phyloP scores from a whole-genome alignment of 495 filamentous ascomycete genomes.

The Jackrogersella multiformis region DNA sequence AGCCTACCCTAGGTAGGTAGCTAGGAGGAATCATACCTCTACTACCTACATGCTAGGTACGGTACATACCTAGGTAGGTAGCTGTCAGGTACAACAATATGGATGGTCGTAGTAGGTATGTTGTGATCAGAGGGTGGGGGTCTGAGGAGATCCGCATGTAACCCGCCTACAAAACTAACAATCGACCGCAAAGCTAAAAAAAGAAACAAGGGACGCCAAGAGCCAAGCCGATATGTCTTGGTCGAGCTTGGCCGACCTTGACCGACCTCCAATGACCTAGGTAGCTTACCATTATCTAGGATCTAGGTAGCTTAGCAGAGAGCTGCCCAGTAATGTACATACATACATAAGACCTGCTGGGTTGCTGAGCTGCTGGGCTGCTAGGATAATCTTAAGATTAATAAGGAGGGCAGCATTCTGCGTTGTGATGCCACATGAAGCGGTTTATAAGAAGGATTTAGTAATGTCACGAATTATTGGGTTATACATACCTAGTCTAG shows the following conservation, averaged over 20 bases:
- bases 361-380: too few species aligned
- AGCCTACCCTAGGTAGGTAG: neutral
- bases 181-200: constrained; percentile 26
- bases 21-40: too few species aligned
- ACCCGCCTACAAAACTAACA: constrained; percentile 13
- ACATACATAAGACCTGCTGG: too few species aligned
- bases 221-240: constrained; percentile 21
- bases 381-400: too few species aligned
- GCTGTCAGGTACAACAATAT: constrained; percentile 35
- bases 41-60: too few species aligned
- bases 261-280: constrained; percentile 20
- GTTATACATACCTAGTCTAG: too few species aligned
- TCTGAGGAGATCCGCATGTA: constrained; percentile 27
- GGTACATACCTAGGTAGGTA: neutral
- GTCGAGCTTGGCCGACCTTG: constrained; percentile 28
- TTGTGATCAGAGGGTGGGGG: constrained; percentile 31
- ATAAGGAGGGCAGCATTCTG: constrained; percentile 16
- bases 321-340: constrained; percentile 6
- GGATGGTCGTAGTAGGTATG: too few species aligned
- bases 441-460: constrained; percentile 12
- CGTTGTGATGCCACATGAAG: constrained; percentile 10
- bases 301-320: constrained; percentile 6
- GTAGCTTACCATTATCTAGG: too few species aligned
- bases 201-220: constrained; percentile 18
- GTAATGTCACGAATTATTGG: too few species aligned